Percentiles rank a stretch among this genome's conserved stretches.
phyloP scores from a whole-genome alignment of 2,329 filamentous ascomycete genomes.

The Xylaria sp. region DNA sequence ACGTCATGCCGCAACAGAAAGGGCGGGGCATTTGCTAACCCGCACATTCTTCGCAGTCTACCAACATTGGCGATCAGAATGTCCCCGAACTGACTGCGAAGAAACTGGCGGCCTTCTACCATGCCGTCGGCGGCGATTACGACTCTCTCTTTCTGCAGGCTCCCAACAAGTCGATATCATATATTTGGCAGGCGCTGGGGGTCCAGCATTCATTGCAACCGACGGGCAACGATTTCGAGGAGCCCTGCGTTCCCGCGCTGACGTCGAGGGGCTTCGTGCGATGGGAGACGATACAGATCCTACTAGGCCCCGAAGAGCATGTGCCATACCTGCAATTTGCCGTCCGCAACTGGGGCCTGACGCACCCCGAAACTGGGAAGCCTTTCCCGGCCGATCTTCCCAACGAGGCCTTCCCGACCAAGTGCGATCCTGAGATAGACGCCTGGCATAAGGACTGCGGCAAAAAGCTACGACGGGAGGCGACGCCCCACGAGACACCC shows the following conservation, averaged over 20 bases:
- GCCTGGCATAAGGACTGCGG: constrained; percentile 83
- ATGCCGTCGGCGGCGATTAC: constrained; percentile 73
- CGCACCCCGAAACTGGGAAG: constrained; percentile 72
- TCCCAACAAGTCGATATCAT: constrained; percentile 75
- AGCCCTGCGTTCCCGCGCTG: constrained; percentile 80
- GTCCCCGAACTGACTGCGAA: constrained; percentile 60
- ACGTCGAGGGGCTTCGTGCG: constrained; percentile 84
- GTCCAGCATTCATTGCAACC: constrained; percentile 88
- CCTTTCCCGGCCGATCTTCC: constrained; percentile 65
- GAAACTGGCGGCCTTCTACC: constrained; percentile 79
- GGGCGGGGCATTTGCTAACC: constrained; percentile 10
- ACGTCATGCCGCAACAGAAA: neutral
- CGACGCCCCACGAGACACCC: constrained; percentile 45
- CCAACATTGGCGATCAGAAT: constrained; percentile 60
- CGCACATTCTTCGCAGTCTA: constrained; percentile 48
- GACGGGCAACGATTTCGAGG: constrained; percentile 69
- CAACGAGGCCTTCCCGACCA: constrained; percentile 66
- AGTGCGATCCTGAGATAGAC: constrained; percentile 78
- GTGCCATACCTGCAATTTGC: constrained; percentile 81
- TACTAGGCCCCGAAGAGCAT: constrained; percentile 87
- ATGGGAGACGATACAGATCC: constrained; percentile 90
- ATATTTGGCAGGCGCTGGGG: constrained; percentile 89
- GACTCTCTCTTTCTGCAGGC: constrained; percentile 80
- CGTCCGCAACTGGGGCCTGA: constrained; percentile 75
- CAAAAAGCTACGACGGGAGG: constrained; percentile 67